Evolutionary conservation across 2,329 filamentous ascomycete species (phyloP).

Genomic region (Aspergillus versicolor): DNA sequence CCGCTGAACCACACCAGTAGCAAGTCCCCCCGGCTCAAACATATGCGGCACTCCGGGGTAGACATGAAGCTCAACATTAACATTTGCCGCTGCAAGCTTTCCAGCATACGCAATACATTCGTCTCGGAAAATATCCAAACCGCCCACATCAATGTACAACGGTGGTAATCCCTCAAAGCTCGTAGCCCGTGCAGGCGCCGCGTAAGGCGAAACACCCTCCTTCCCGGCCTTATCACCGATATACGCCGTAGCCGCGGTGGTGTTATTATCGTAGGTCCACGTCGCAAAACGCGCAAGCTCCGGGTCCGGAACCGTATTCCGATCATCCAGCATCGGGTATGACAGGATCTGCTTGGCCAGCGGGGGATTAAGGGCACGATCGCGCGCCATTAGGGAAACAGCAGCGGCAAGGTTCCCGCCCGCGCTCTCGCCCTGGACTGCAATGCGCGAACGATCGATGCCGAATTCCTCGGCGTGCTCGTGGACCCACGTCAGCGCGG

Average conservation of each 20-base stretch:
- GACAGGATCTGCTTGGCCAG: slow-evolving; percentile 11
- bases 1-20: not conserved
- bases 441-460: slow-evolving; percentile 19
- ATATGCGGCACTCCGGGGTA: slow-evolving; percentile 1
- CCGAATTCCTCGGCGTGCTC: slow-evolving; percentile 15
- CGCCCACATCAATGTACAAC: slow-evolving; percentile 10
- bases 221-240: not conserved
- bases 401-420: slow-evolving; percentile 20
- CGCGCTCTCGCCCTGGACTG: slow-evolving; percentile 17
- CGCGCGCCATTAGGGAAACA: slow-evolving; percentile 2
- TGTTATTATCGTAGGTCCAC: not conserved
- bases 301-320: not conserved
- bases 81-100: not conserved
- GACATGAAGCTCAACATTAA: slow-evolving; percentile 9
- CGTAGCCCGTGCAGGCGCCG: slow-evolving; percentile 4
- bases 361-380: not conserved
- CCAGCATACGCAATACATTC: slow-evolving; percentile 2
- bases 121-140: slow-evolving; percentile 7
- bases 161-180: not conserved
- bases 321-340: slow-evolving; percentile 13
- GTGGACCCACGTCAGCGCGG: slow-evolving; percentile 24
- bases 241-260: not conserved
- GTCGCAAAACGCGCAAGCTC: not conserved
- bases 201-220: not conserved
- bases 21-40: not conserved